A percentile compares a stretch with the other conserved stretches of the same genome.
Conservation (phyloP, 805 yeast species). For the Candida ficus region DNA sequence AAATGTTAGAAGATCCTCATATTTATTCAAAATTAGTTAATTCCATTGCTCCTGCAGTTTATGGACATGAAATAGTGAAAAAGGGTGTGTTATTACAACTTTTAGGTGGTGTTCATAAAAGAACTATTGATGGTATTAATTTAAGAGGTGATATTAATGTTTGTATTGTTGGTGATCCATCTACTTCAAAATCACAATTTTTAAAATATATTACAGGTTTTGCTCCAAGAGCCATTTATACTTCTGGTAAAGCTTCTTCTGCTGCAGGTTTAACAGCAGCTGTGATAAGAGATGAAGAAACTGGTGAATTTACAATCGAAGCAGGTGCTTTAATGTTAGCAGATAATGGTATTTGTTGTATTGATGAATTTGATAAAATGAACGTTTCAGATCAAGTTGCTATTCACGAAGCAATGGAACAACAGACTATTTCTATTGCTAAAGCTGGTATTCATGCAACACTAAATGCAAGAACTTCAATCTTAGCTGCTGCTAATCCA, state of each 20-base stretch:
- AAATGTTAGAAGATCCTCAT: conserved; percentile 86
- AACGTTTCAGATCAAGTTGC: conserved; percentile 94
- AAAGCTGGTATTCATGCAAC: conserved; percentile 99
- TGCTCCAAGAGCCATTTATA: conserved; percentile 91
- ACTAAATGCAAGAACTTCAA: conserved; percentile 91
- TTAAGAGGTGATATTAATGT: conserved; percentile 95
- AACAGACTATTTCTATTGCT: conserved; percentile 96
- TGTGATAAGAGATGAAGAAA: conserved; percentile 94
- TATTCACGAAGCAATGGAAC: conserved; percentile 99
- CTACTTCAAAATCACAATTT: conserved; percentile 95
- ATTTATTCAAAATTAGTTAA: conserved; percentile 78
- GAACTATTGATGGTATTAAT: conserved; percentile 89
- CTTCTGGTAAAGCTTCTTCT: conserved; percentile 97
- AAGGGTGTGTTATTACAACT: conserved; percentile 87
- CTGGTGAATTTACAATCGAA: conserved; percentile 94
- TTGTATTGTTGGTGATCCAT: conserved; percentile 96
- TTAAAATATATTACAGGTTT: conserved; percentile 87
- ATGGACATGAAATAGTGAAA: conserved; percentile 91
- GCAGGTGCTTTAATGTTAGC: conserved; percentile 99
- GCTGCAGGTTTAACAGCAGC: conserved; percentile 99
- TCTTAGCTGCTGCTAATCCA: conserved; percentile 98
- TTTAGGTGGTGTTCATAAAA: conserved; percentile 93
- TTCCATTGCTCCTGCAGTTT: conserved; percentile 93
- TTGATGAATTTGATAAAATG: conserved; percentile 98
- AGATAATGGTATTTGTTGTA: conserved; percentile 97